These are phyloP conservation scores for Buxus sempervirens DNA, from an alignment of 164 flowering plant species.

Conservation along the genomic window DNA sequence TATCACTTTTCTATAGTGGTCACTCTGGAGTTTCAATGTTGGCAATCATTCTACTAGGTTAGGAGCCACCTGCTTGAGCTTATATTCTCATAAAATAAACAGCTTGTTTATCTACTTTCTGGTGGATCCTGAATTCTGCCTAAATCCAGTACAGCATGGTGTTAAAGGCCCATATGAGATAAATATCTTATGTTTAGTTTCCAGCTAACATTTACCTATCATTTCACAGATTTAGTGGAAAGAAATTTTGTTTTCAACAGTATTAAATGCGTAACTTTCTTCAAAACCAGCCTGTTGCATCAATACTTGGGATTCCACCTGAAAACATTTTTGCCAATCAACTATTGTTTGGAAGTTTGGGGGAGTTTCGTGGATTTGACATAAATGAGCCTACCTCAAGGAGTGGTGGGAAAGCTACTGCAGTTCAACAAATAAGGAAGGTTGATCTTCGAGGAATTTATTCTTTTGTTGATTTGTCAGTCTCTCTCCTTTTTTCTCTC, in stretches of 20 bases:
- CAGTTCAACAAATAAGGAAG: constrained; percentile 77
- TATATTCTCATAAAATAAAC: too few species aligned
- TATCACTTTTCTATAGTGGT: too few species aligned
- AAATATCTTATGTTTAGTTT: background rate
- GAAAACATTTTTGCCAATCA: constrained; percentile 88
- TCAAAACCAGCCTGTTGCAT: constrained; percentile 73
- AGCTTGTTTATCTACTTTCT: too few species aligned
- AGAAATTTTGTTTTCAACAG: background rate
- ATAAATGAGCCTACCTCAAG: constrained; percentile 84
- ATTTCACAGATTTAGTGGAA: background rate
- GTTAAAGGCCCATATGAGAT: background rate
- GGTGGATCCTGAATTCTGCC: too few species aligned
- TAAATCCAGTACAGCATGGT: too few species aligned
- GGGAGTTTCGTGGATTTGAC: constrained; percentile 86
- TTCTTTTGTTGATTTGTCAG: background rate
- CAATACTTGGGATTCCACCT: constrained; percentile 69
- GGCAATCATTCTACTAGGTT: too few species aligned
- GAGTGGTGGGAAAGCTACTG: constrained; percentile 96
- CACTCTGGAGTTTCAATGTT: too few species aligned
- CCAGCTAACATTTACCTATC: background rate
- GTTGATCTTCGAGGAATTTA: constrained; percentile 30
- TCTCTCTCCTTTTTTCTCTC: background rate
- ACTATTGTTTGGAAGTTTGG: constrained; percentile 67
- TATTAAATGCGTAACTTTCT: constrained; percentile 13
- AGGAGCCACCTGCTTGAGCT: too few species aligned